Percentiles rank a stretch among this genome's conserved stretches.
phyloP scores from a whole-genome alignment of 768 basidiomycete genomes.

The Pholiota molesta region DNA sequence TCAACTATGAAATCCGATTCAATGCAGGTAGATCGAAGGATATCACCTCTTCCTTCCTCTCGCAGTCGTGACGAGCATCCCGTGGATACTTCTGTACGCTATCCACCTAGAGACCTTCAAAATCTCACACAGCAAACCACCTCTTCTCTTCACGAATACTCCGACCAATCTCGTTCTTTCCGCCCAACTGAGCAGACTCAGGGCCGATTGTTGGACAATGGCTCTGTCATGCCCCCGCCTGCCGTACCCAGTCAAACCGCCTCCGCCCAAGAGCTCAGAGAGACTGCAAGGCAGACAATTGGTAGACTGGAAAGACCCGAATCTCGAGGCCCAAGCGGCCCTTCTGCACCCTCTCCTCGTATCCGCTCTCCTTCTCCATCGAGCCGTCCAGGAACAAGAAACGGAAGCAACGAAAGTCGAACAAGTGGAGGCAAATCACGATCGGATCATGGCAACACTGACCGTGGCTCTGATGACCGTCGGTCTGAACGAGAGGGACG shows the following conservation, averaged over 20 bases:
- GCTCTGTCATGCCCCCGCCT: conserved; percentile 77
- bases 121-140: conserved; percentile 15
- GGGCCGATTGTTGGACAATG: conserved; percentile 34
- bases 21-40: conserved; percentile 20
- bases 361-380: conserved; percentile 68
- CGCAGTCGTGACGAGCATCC: conserved; percentile 29
- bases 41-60: conserved; percentile 7
- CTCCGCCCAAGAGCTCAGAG: conserved; percentile 79
- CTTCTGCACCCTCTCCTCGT: conserved; percentile 59
- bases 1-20: conserved; percentile 18
- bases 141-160: conserved; percentile 14
- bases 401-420: conserved; percentile 73
- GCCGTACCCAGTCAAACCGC: conserved; percentile 75
- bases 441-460: conserved; percentile 50
- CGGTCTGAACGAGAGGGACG: conserved; percentile 54
- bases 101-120: conserved; percentile 12
- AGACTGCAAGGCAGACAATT: conserved; percentile 75
- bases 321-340: conserved; percentile 51
- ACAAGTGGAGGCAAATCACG: conserved; percentile 66
- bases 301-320: conserved; percentile 46
- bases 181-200: conserved; percentile 44
- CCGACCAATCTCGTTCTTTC: conserved; percentile 39
- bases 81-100: conserved; percentile 16
- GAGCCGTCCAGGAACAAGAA: conserved; percentile 68
- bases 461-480: conserved; percentile 54